A percentile compares a stretch with the other conserved stretches of the same genome.
These are phyloP conservation scores for Leccinum fuscescens DNA, from an alignment of 1,284 basidiomycete species.

Conservation along the genomic window DNA sequence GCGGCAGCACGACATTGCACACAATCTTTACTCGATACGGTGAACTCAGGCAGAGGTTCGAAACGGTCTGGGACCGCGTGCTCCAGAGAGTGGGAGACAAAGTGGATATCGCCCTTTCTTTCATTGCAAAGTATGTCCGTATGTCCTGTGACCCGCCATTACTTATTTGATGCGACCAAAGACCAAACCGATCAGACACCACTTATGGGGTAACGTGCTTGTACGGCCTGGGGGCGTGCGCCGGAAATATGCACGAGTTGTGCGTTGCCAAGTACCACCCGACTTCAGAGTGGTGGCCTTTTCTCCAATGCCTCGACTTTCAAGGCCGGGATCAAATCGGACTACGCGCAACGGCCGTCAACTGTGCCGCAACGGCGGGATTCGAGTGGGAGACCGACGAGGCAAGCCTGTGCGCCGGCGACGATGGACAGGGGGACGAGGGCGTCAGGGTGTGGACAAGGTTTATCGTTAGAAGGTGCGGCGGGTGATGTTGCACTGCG, in stretches of 20 bases:
- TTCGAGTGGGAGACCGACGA: slow-evolving; percentile 69
- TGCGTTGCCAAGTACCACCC: slow-evolving; percentile 65
- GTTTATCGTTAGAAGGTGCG: slow-evolving; percentile 4
- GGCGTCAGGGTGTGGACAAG: slow-evolving; percentile 40
- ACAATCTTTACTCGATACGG: slow-evolving; percentile 63
- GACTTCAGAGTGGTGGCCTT: slow-evolving; percentile 65
- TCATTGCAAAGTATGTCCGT: slow-evolving; percentile 62
- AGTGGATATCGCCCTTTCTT: slow-evolving; percentile 68
- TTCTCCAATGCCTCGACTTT: slow-evolving; percentile 75
- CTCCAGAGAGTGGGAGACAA: slow-evolving; percentile 61
- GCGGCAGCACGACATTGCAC: slow-evolving; percentile 51
- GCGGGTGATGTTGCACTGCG: background rate
- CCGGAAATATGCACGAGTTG: slow-evolving; percentile 85
- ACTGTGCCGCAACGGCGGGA: slow-evolving; percentile 61
- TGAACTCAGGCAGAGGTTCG: slow-evolving; percentile 65
- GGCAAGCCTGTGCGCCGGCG: slow-evolving; percentile 57
- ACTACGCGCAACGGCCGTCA: slow-evolving; percentile 56
- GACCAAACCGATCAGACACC: slow-evolving; percentile 61
- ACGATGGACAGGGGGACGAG: slow-evolving; percentile 59
- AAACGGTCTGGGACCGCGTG: slow-evolving; percentile 74
- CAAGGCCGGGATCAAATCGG: slow-evolving; percentile 67
- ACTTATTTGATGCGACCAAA: slow-evolving; percentile 32
- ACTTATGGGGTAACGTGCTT: slow-evolving; percentile 73
- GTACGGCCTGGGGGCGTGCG: slow-evolving; percentile 79
- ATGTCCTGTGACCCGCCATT: slow-evolving; percentile 1